A percentile compares a stretch with the other conserved stretches of the same genome.
These are phyloP conservation scores for Serendipita sp. DNA, from an alignment of 768 basidiomycete species.

Conservation along the genomic window DNA sequence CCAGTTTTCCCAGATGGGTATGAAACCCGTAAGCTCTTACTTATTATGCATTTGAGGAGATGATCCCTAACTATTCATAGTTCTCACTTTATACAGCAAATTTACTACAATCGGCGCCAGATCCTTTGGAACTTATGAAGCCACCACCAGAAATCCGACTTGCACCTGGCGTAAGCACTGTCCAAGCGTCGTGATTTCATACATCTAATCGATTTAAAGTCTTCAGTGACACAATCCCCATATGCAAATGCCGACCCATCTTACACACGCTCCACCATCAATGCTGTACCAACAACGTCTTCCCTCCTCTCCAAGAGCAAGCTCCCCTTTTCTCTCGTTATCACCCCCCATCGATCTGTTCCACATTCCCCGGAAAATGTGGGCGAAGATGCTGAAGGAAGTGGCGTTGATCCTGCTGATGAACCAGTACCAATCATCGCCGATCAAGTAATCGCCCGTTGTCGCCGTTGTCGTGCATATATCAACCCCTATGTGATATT, in stretches of 20 bases:
- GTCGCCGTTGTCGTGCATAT: slow-evolving; percentile 88
- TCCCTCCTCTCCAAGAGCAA: slow-evolving; percentile 79
- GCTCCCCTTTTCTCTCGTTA: slow-evolving; percentile 72
- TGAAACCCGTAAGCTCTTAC: slow-evolving; percentile 34
- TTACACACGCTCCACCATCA: slow-evolving; percentile 83
- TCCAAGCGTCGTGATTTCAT: background rate
- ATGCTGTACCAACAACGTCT: slow-evolving; percentile 82
- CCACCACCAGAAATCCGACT: slow-evolving; percentile 83
- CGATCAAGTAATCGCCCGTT: slow-evolving; percentile 90
- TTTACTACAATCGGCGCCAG: slow-evolving; percentile 81
- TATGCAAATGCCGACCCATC: slow-evolving; percentile 74
- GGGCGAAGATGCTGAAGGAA: slow-evolving; percentile 25
- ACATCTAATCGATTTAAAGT: slow-evolving; percentile 15
- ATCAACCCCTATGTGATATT: slow-evolving; percentile 97
- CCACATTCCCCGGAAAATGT: background rate
- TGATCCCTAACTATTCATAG: slow-evolving; percentile 11
- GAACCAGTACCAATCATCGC: slow-evolving; percentile 76
- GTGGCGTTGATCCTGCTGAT: slow-evolving; percentile 34
- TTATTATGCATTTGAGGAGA: background rate
- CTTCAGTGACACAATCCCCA: slow-evolving; percentile 62
- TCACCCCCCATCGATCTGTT: slow-evolving; percentile 80
- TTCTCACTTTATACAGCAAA: slow-evolving; percentile 76
- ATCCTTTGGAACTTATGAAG: slow-evolving; percentile 64
- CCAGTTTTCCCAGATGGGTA: slow-evolving; percentile 81
- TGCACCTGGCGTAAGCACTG: slow-evolving; percentile 44